Base-by-base conservation (phyloP, 495 filamentous ascomycete species). In the Parathielavia appendiculata region DNA sequence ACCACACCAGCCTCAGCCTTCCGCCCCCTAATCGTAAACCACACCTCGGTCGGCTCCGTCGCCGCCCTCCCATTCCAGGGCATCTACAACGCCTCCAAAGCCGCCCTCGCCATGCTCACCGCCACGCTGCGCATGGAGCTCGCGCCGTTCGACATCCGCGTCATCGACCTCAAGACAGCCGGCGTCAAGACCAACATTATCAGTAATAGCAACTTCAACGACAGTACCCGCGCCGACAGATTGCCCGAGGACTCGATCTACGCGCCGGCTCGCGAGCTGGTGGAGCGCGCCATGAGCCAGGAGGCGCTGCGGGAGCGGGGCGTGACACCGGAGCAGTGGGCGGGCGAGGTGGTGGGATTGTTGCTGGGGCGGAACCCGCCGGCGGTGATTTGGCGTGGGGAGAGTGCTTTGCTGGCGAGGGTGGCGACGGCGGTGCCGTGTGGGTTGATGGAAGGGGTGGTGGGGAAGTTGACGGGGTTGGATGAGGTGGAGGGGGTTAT, bases 61-160 rank as follows among this genome's bases (percentile, higher is more conserved):
- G 20, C 36, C n/a, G 78, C 68, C 57, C 69, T 59, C 72, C 75
- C 26, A 81, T 72, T 57, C 69, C 72, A 46, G 65, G 64, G 26
- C 11, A 70, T 69, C 26, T 84, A 83, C 67, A 75, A 73, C 57
- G 77, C 80, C 11, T 78, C 74, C 52, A 86, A 85, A 64, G 77
- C 75, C 0, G 81, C 83, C 8, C 63, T 80, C 2, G 67, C 76
- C 39, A 67, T 71, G 20, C 66, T 78, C n/a, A 66, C 68, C 11
- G 72, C 76, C 7, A 74, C 71, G 6, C 55, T 84, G 34, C 74
- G 80, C 6, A 61, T 80, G 17, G 82, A 86, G 64, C 71, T 86
- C 9, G 71, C 70, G 5, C 78, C 82, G 4, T 75, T 84, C 34
- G 72, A 73, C 34, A 70, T 83, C 20, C 61, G 66, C 14, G 66